A percentile compares a stretch with the other conserved stretches of the same genome.
phyloP scores from a whole-genome alignment of 305 asterid genomes.

The Withania somnifera region DNA sequence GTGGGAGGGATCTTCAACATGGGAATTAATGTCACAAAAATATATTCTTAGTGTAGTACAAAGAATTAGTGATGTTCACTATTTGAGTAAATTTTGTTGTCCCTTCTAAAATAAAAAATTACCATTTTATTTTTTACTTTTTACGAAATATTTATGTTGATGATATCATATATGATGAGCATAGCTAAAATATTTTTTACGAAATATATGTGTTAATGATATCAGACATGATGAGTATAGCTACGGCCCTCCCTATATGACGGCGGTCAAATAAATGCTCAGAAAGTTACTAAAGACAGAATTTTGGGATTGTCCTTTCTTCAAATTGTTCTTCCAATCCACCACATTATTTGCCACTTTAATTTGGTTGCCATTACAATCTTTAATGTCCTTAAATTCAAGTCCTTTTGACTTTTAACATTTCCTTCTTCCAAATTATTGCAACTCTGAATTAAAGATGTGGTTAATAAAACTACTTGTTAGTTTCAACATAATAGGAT shows the following conservation, averaged over 20 bases:
- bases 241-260: too few relatives aligned
- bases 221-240: too few relatives aligned
- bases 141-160: too few relatives aligned
- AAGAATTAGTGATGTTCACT: not conserved
- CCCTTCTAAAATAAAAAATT: not conserved
- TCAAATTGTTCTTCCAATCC: not conserved
- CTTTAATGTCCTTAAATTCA: not conserved
- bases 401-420: not conserved
- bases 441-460: not conserved
- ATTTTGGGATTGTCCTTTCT: not conserved
- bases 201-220: too few relatives aligned
- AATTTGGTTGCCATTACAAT: not conserved
- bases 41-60: not conserved
- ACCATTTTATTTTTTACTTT: too few relatives aligned
- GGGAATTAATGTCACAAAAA: not conserved
- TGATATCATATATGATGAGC: too few relatives aligned
- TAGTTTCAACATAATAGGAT: not conserved
- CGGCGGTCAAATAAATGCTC: too few relatives aligned
- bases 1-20: constrained; percentile 2
- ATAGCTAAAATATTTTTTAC: too few relatives aligned
- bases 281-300: too few relatives aligned
- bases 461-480: not conserved
- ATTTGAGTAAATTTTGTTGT: not conserved
- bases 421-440: not conserved
- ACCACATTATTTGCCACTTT: not conserved